Evolutionary conservation across 495 filamentous ascomycete genomes (phyloP).

Genomic region (Annulohypoxylon moriforme): DNA sequence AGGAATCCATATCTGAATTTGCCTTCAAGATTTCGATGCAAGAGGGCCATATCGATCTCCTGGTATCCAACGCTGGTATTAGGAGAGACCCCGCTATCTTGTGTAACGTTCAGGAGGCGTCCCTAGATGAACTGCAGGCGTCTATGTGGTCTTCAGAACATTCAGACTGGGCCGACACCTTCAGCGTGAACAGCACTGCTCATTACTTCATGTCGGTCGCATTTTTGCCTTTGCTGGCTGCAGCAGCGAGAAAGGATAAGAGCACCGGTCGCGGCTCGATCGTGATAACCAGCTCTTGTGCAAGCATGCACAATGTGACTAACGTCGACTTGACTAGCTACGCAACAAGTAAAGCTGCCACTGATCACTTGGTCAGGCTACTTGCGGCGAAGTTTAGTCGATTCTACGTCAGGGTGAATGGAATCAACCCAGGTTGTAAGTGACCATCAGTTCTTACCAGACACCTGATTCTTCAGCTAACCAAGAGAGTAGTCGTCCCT

Average conservation of each 20-base stretch:
- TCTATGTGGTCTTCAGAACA: constrained; percentile 58
- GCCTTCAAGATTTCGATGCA: constrained; percentile 36
- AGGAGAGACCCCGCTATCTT: not conserved
- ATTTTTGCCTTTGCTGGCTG: constrained; percentile 53
- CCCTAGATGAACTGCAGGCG: constrained; percentile 52
- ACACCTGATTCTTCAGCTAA: not conserved
- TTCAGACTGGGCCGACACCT: constrained; percentile 55
- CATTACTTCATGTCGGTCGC: constrained; percentile 60
- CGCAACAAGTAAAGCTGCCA: constrained; percentile 59
- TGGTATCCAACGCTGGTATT: constrained; percentile 1
- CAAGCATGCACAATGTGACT: constrained; percentile 61
- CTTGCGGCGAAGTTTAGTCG: constrained; percentile 57
- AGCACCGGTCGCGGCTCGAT: constrained; percentile 56
- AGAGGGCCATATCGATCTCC: constrained; percentile 31
- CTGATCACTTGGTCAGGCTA: constrained; percentile 58
- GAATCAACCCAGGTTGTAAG: constrained; percentile 62
- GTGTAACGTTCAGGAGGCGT: constrained; percentile 55
- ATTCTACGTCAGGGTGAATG: constrained; percentile 57
- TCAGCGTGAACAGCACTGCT: constrained; percentile 57
- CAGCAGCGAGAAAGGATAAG: constrained; percentile 48
- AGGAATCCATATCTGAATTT: constrained; percentile 50
- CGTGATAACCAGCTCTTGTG: constrained; percentile 57
- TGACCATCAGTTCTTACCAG: constrained; percentile 1
- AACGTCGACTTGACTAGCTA: constrained; percentile 62
- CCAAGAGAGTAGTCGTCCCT: constrained; percentile 51